phyloP scores from a whole-genome alignment of 129 eudicot species.

The Centrapalus pauciflorus region DNA sequence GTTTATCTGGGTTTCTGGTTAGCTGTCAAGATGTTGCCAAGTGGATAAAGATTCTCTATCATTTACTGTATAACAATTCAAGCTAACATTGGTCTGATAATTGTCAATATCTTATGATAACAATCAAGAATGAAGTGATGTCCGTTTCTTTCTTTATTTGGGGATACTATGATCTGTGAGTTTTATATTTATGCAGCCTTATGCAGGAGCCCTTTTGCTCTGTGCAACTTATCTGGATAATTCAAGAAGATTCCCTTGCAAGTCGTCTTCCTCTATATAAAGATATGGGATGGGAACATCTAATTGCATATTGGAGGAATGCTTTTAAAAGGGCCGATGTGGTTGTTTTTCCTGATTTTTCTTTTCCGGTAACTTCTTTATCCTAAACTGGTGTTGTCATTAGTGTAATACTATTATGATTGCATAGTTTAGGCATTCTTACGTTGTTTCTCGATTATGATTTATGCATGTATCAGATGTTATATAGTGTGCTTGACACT shows the following conservation, averaged over 20 bases:
- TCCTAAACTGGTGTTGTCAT: not conserved
- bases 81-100: not conserved
- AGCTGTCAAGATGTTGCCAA: not conserved
- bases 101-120: not conserved
- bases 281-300: slow-evolving; percentile 51
- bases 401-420: not conserved
- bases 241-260: slow-evolving; percentile 87
- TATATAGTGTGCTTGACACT: slow-evolving; percentile 88
- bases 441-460: slow-evolving; percentile 34
- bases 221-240: slow-evolving; percentile 87
- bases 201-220: slow-evolving; percentile 99
- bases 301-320: slow-evolving; percentile 66
- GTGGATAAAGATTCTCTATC: not conserved
- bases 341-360: slow-evolving; percentile 78
- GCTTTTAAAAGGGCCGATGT: slow-evolving; percentile 76
- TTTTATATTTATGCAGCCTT: slow-evolving; percentile 95
- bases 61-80: not conserved
- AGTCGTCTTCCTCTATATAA: slow-evolving; percentile 67
- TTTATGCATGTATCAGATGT: slow-evolving; percentile 69
- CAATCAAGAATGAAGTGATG: slow-evolving; percentile 2
- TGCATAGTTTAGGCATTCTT: slow-evolving; percentile 15
- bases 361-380: slow-evolving; percentile 55
- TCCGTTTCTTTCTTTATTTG: slow-evolving; percentile 18
- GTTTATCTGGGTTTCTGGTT: not conserved
- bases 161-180: slow-evolving; percentile 46